Base-by-base conservation (phyloP, 345 rosid species). In the Isatis tinctoria region DNA sequence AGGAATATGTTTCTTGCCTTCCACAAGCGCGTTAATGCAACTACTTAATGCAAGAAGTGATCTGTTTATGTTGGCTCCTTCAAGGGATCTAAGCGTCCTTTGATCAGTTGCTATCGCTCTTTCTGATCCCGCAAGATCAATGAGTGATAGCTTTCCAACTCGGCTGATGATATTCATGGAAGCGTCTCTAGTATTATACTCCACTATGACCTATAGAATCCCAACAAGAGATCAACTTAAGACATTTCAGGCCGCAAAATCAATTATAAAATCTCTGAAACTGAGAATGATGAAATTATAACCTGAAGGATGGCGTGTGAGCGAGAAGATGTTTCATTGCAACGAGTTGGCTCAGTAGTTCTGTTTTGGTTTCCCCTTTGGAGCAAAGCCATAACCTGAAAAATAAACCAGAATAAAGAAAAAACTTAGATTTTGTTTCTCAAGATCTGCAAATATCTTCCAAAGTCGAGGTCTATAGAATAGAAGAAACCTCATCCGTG, bases 81-180 rank as follows among this genome's bases (percentile, higher is more conserved):
- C 98, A 7, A 89, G 80, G 4, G 98, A 91, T 76, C 98, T 82
- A 44, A 88, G 87, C 35, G 98, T 91, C 79, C 96, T 85, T 67
- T 87, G 97, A 79, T 93, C 97, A 39, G 98, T 89, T 51, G 98
- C 97, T 52, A 91, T 72, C 2, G 98, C 97, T 84, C 98, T 89
- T 80, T 93, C 98, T 11, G 98, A 93, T n/a, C 98, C 98, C 10
- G 98, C 98, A 69, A 93, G 98, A 83, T 93, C 98, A 16, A 93
- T 88, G 37, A 93, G 86, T 18, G 98, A 93, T 58, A 93, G 88
- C 85, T 93, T 93, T 41, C 97, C 98, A 0, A 87, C 81, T 70
- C 82, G 81, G 65, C 80, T 81, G 40, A 89, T 62, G 35, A 88
- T 69, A 74, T 89, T 89, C 94, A 83, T 85, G 58, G 87, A 75